Percentiles rank a stretch among this genome's conserved stretches.
phyloP scores from a whole-genome alignment of 73 alveolate species.

The Paramecium biaurelia region DNA sequence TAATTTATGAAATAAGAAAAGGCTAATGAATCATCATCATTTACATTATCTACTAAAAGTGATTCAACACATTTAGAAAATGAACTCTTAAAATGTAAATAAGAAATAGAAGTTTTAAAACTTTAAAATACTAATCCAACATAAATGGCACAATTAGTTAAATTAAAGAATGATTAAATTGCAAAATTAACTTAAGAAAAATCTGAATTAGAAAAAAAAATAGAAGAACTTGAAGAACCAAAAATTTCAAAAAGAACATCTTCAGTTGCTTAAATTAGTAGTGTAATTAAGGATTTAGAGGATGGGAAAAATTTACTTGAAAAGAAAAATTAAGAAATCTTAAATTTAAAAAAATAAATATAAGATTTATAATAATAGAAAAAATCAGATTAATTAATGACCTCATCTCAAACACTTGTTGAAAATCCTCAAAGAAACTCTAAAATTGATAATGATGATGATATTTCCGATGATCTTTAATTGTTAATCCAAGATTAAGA shows the following conservation, averaged over 20 bases:
- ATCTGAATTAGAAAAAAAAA: neutral
- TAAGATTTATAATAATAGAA: neutral
- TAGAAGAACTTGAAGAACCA: neutral
- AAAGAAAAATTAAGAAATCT: slow-evolving; percentile 40
- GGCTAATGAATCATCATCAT: neutral
- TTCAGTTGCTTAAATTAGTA: neutral
- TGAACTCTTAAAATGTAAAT: neutral
- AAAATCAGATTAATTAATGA: neutral
- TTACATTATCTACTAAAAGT: neutral
- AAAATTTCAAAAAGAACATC: neutral
- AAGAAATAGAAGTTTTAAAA: slow-evolving; percentile 14
- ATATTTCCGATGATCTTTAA: neutral
- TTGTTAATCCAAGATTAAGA: neutral
- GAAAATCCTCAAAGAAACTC: neutral
- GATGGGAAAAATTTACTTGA: slow-evolving; percentile 23
- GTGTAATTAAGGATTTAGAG: slow-evolving; percentile 33
- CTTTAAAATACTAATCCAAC: neutral
- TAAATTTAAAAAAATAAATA: neutral
- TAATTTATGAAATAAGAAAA: slow-evolving; percentile 7
- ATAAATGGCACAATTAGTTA: neutral
- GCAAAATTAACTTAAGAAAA: neutral
- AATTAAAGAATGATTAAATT: slow-evolving; percentile 15
- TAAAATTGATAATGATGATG: neutral
- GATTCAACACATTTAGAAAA: slow-evolving; percentile 3
- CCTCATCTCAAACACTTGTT: neutral